Conservation (phyloP, 164 flowering plant genomes). For the Cinnamomum chago region DNA sequence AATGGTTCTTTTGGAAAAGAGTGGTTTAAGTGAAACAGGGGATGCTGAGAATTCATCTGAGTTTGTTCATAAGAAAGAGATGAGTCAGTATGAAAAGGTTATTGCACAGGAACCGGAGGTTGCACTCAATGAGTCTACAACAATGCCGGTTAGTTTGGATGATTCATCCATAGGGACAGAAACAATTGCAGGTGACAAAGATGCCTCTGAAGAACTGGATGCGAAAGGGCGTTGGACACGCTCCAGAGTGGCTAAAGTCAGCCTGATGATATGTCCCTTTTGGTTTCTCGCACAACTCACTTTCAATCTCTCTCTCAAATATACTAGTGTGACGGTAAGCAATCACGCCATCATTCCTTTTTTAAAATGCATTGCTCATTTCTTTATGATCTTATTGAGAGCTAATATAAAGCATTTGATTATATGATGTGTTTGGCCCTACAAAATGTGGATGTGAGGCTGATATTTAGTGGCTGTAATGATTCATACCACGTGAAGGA, state of each 20-base stretch:
- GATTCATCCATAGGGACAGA: not conserved
- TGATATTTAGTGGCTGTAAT: too few relatives aligned
- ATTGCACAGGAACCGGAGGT: constrained; percentile 8
- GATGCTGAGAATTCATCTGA: constrained; percentile 15
- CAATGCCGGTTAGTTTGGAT: not conserved
- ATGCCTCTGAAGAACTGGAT: constrained; percentile 37
- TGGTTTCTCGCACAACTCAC: constrained; percentile 93
- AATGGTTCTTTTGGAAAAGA: constrained; percentile 54
- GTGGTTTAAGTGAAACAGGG: constrained; percentile 11
- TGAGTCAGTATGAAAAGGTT: constrained; percentile 9
- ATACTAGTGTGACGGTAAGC: constrained; percentile 95
- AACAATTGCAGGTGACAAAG: constrained; percentile 10
- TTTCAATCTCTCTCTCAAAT: constrained; percentile 89
- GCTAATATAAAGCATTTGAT: not conserved
- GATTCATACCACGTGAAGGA: not conserved
- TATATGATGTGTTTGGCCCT: not conserved
- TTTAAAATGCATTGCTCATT: not conserved
- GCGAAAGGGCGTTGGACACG: constrained; percentile 96
- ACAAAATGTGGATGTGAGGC: not conserved
- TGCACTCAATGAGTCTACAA: constrained; percentile 15
- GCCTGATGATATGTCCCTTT: constrained; percentile 82
- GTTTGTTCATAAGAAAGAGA: constrained; percentile 17
- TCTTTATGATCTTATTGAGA: not conserved
- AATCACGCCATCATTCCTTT: not conserved
- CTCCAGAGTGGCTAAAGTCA: constrained; percentile 63